Evolutionary conservation across 495 filamentous ascomycete genomes (phyloP), one percentile per base, ranked within the genome.

Genomic region (Penicillium longicatenatum): DNA sequence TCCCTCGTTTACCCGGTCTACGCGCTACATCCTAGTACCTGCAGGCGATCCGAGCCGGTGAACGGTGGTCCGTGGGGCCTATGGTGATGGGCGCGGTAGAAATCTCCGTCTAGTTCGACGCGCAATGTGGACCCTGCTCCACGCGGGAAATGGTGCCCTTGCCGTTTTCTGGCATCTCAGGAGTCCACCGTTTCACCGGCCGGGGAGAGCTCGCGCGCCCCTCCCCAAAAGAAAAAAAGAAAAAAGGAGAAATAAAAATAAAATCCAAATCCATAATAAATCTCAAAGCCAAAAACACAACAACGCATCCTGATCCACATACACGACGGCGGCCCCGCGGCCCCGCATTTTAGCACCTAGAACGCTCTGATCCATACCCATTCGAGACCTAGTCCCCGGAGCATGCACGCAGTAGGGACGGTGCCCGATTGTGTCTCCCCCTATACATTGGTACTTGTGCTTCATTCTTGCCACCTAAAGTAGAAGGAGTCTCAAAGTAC

Each of bases 1-100:
- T 35, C 26, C 19, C 47, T 45, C 50, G 33, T 14, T 55, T 22
- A 55, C 52, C 50, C 61, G 20, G 55, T 58, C 61, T 64, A 31
- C 58, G 56, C 57, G 52, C 59, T 59, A 65, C 61, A 67, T 67
- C 64, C 62, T 61, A 70, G 67, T 70, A 70, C 67, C 67, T 70
- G 67, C 67, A 70, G 65, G 59, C 67, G 67, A 70, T 65, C 67
- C 67, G 67, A 70, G 49, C 67, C 67, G 67, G 60, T 70, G 67
- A 70, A 70, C 67, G 67, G 52, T 67, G 64, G 59, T 59, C 64
- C 52, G 64, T 65, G 65, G 63, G 56, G 46, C 66, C 59, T 60
- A 64, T 64, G 30, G 49, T 16, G 48, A 52, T 55, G 54, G 33
- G 19, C 37, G 21, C 61, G 67, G 67, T 43, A 58, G 52, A 61